A percentile compares a stretch with the other conserved stretches of the same genome.
Conservation (phyloP, 345 rosid species). For the Ceriops decandra region DNA sequence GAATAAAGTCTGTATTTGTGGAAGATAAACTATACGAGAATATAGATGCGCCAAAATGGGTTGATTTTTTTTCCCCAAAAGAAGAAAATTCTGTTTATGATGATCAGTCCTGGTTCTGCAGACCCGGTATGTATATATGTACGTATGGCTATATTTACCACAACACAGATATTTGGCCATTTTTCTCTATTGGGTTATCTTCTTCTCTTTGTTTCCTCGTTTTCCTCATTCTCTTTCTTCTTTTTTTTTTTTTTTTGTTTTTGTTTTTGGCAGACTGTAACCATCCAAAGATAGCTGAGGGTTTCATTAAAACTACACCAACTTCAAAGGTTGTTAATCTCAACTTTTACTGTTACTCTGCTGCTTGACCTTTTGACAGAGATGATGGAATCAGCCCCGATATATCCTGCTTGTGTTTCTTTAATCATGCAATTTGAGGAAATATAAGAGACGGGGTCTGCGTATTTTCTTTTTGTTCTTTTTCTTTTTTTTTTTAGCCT, state of each 20-base stretch:
- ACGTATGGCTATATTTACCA: no score
- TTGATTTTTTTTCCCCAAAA: constrained; percentile 57
- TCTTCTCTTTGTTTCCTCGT: neutral
- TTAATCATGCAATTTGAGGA: no score
- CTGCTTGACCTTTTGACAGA: no score
- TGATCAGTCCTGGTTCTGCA: constrained; percentile 81
- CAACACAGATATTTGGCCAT: neutral
- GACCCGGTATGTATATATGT: constrained; percentile 45
- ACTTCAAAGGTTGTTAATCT: constrained; percentile 36
- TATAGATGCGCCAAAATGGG: constrained; percentile 83
- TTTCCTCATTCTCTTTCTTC: neutral
- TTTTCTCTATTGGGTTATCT: neutral
- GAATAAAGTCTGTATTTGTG: constrained; percentile 59
- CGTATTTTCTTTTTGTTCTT: neutral
- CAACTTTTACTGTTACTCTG: neutral
- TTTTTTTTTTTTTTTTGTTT: neutral
- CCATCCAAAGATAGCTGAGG: constrained; percentile 79
- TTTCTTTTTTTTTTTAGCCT: neutral
- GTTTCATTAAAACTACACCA: constrained; percentile 52
- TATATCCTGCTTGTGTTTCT: no score
- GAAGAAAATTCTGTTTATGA: constrained; percentile 21
- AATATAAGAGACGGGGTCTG: no score
- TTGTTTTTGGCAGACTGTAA: constrained; percentile 51
- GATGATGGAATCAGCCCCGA: no score
- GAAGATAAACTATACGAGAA: constrained; percentile 74